Evolutionary conservation across 805 yeast genomes (phyloP).

Genomic region (Saccharomycopsis synnaedendra): DNA sequence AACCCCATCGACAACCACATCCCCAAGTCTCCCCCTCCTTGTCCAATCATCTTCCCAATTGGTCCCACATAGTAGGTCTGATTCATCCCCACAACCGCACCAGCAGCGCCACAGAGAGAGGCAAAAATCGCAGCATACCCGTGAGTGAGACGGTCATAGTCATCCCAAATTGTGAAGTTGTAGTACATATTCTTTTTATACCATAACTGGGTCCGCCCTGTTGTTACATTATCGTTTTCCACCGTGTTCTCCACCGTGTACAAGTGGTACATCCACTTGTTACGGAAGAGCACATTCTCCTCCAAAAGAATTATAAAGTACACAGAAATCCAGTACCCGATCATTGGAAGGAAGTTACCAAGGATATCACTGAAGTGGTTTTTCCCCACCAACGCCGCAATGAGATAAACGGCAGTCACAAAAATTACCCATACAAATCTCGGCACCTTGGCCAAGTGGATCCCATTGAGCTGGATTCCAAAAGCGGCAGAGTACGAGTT

Average conservation of each 20-base stretch:
- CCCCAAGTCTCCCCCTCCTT: conserved; percentile 68
- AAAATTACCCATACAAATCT: conserved; percentile 67
- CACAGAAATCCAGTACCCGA: conserved; percentile 84
- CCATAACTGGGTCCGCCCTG: conserved; percentile 11
- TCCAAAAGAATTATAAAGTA: conserved; percentile 61
- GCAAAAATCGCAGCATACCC: conserved; percentile 64
- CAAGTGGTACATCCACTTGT: conserved; percentile 22
- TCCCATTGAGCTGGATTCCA: conserved; percentile 56
- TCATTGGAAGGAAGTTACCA: conserved; percentile 80
- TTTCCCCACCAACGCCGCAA: conserved; percentile 67
- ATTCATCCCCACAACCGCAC: conserved; percentile 81
- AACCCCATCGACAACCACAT: conserved; percentile 71
- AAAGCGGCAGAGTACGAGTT: conserved; percentile 78
- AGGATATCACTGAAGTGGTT: conserved; percentile 60
- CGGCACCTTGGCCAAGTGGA: conserved; percentile 47
- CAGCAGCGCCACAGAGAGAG: conserved; percentile 61
- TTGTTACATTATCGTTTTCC: conserved; percentile 1
- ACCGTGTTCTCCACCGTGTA: conserved; percentile 12
- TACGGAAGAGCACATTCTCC: conserved; percentile 64
- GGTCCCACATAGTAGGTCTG: conserved; percentile 81
- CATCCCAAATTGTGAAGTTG: conserved; percentile 70
- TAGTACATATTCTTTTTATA: conserved; percentile 31
- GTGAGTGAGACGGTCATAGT: conserved; percentile 42
- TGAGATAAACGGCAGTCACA: conserved; percentile 51
- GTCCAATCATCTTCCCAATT: conserved; percentile 53